Conservation (phyloP, 1,139 yeast genomes). For the Chernovozyma aurita region DNA sequence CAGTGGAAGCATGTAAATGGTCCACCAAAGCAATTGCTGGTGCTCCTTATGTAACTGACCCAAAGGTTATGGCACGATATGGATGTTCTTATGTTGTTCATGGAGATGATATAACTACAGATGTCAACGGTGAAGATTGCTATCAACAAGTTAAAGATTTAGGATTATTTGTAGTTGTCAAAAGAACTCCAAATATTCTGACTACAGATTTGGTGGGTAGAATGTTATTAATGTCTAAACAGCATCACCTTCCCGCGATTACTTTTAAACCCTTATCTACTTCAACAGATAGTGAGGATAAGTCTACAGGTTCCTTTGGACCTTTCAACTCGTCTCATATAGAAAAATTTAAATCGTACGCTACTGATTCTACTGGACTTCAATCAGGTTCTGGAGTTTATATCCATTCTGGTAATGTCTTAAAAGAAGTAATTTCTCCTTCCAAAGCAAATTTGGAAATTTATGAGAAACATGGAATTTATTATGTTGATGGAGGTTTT, state of each 20-base stretch:
- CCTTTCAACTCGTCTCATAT: conserved; percentile 21
- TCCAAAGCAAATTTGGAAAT: conserved; percentile 14
- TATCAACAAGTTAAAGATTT: conserved; percentile 77
- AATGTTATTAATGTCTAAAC: conserved; percentile 60
- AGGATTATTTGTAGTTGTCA: conserved; percentile 85
- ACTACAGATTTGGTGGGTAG: conserved; percentile 96
- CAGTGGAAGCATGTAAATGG: conserved; percentile 93
- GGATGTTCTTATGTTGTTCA: conserved; percentile 89
- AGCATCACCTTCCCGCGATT: conserved; percentile 50
- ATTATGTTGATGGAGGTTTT: conserved; percentile 80
- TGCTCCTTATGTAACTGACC: conserved; percentile 96
- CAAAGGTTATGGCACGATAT: conserved; percentile 66
- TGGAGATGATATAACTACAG: conserved; percentile 96
- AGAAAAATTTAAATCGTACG: conserved; percentile 48
- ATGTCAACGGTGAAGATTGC: conserved; percentile 91
- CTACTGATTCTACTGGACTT: conserved; percentile 64
- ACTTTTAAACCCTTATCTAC: background rate
- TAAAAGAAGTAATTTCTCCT: conserved; percentile 37
- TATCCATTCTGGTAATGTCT: conserved; percentile 21
- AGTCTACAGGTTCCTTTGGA: conserved; percentile 4
- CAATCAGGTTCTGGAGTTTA: conserved; percentile 61
- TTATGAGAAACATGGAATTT: conserved; percentile 27
- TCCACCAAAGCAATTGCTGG: conserved; percentile 62
- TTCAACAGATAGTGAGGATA: background rate
- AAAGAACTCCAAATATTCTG: conserved; percentile 88